Percentiles rank a stretch among this genome's conserved stretches.
Conservation (phyloP, 805 yeast species). For the Vanderwaltozyma polyspora region DNA sequence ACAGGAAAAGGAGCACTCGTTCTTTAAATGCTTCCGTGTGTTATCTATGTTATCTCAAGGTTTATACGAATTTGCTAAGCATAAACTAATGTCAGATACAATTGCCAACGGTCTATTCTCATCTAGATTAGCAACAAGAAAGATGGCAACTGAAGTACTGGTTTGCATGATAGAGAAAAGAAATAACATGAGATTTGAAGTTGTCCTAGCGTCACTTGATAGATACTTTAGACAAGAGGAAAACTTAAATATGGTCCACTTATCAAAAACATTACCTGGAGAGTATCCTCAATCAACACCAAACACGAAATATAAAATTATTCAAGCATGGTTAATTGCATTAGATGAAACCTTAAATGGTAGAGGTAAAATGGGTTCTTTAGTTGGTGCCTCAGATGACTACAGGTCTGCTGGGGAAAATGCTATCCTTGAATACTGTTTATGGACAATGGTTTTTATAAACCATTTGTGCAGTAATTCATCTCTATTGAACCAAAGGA, state of each 20-base stretch:
- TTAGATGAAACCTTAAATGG: conserved; percentile 68
- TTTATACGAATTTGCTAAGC: conserved; percentile 17
- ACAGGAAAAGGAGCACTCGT: conserved; percentile 60
- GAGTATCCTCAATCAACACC: conserved; percentile 7
- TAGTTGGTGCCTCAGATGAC: conserved; percentile 88
- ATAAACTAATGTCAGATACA: conserved; percentile 40
- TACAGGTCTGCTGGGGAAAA: conserved; percentile 36
- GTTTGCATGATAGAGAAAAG: conserved; percentile 41
- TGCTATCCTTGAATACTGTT: conserved; percentile 27
- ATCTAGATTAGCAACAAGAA: conserved; percentile 63
- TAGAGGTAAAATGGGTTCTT: conserved; percentile 78
- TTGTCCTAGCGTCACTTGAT: conserved; percentile 23
- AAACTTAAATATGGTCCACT: conserved; percentile 18
- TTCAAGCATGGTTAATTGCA: conserved; percentile 60
- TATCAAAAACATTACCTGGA: conserved; percentile 11
- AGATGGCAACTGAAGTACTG: conserved; percentile 68
- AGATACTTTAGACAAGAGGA: conserved; percentile 25
- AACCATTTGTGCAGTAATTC: conserved; percentile 23
- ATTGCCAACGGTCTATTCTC: conserved; percentile 66
- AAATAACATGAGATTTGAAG: conserved; percentile 38
- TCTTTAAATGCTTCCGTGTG: conserved; percentile 70
- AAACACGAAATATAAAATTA: conserved; percentile 26
- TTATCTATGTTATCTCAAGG: conserved; percentile 20
- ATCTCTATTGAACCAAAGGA: conserved; percentile 22
- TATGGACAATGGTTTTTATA: conserved; percentile 23